A percentile compares a stretch with the other conserved stretches of the same genome.
phyloP scores from a whole-genome alignment of 306 rosid genomes.

The Luffa aegyptiaca region DNA sequence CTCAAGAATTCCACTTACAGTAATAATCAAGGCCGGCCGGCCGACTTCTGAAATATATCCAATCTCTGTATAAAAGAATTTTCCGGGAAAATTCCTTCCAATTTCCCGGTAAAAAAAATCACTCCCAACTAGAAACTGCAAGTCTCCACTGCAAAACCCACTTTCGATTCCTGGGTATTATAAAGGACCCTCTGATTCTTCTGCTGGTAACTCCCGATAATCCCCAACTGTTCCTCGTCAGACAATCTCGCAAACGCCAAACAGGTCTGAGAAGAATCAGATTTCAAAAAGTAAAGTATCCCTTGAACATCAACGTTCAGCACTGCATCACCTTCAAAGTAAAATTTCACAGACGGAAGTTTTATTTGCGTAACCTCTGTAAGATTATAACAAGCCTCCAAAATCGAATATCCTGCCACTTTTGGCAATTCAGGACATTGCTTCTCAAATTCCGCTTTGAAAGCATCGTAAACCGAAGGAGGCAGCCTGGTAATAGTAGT shows the following conservation, averaged over 20 bases:
- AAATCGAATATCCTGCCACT: conserved; percentile 52
- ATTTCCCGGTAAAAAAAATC: neutral
- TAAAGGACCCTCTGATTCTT: conserved; percentile 79
- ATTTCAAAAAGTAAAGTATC: conserved; percentile 39
- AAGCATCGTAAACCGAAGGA: conserved; percentile 53
- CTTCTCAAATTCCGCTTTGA: conserved; percentile 54
- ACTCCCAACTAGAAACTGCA: conserved; percentile 36
- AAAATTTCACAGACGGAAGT: conserved; percentile 41
- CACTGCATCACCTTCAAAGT: conserved; percentile 53
- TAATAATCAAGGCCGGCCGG: neutral
- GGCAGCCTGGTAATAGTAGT: conserved; percentile 67
- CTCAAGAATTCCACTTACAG: neutral
- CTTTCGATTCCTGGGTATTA: conserved; percentile 43
- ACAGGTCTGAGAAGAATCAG: conserved; percentile 67
- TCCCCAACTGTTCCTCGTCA: conserved; percentile 36
- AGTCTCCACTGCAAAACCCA: conserved; percentile 72
- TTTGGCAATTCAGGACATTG: conserved; percentile 51
- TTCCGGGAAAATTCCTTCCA: neutral
- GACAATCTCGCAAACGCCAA: conserved; percentile 64
- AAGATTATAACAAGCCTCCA: conserved; percentile 75
- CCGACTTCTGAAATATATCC: neutral
- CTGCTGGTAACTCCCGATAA: conserved; percentile 83
- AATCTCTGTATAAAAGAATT: neutral
- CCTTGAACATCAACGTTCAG: conserved; percentile 52
- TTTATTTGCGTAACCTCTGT: conserved; percentile 39